Percentiles rank a stretch among this genome's conserved stretches.
These are phyloP conservation scores for Venturia aucupariae DNA, from an alignment of 2,329 filamentous ascomycete genomes.

Conservation along the genomic window DNA sequence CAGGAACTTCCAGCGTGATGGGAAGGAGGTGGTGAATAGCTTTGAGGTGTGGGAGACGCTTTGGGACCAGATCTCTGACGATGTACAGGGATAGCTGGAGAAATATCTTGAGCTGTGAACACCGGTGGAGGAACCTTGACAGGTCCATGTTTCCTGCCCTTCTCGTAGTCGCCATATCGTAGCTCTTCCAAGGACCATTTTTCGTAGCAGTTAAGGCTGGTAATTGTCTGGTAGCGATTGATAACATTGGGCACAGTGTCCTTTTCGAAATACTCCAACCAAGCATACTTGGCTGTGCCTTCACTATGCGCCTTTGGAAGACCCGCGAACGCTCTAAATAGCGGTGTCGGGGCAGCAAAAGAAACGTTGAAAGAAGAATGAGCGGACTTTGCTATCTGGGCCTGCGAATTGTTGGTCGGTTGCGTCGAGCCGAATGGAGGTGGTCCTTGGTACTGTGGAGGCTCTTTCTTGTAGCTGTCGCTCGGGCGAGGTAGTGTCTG, in stretches of 20 bases:
- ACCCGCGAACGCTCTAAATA: background rate
- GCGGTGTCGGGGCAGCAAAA: background rate
- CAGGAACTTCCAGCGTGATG: background rate
- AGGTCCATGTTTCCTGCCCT: conserved; percentile 67
- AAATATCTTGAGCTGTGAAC: background rate
- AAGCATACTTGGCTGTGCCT: conserved; percentile 58
- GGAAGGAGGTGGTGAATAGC: too few relatives aligned
- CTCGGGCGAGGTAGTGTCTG: background rate
- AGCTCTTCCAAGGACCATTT: conserved; percentile 74
- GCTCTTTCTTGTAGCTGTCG: background rate
- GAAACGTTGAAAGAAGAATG: background rate
- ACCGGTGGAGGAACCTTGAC: background rate
- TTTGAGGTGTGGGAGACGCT: too few relatives aligned
- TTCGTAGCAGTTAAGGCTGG: conserved; percentile 70
- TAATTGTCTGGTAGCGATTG: conserved; percentile 66
- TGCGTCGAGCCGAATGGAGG: background rate
- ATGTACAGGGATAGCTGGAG: background rate
- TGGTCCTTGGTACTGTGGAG: background rate
- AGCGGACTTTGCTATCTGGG: background rate
- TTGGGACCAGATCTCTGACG: too few relatives aligned
- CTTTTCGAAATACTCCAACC: conserved; percentile 54
- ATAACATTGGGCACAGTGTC: conserved; percentile 55
- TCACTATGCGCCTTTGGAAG: conserved; percentile 26
- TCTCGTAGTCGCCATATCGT: conserved; percentile 71
- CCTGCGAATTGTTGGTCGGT: background rate